Percentiles rank a stretch among this genome's conserved stretches.
These are phyloP conservation scores for Sclerotinia spermophila DNA, from an alignment of 2,329 filamentous ascomycete genomes.

Conservation along the genomic window DNA sequence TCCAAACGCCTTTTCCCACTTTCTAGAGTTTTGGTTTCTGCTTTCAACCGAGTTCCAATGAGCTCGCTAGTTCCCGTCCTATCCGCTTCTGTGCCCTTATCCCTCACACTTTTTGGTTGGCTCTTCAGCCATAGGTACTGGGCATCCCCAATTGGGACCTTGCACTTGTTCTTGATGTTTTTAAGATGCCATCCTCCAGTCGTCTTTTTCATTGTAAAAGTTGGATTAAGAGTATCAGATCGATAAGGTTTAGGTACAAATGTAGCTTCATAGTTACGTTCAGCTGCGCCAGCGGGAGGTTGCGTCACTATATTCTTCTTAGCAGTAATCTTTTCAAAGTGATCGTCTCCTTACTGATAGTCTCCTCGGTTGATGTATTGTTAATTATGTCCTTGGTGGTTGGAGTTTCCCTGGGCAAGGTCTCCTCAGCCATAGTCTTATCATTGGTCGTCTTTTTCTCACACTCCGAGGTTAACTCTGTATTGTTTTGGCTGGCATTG, in stretches of 20 bases:
- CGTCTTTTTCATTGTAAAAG: accelerated
- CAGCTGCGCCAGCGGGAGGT: not conserved
- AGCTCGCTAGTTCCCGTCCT: too few relatives aligned
- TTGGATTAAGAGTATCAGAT: not conserved
- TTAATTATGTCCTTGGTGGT: too few relatives aligned
- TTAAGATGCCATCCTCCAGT: not conserved
- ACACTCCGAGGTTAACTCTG: not conserved
- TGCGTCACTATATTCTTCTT: not conserved
- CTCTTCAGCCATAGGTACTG: not conserved
- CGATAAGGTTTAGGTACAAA: not conserved
- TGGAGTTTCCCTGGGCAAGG: too few relatives aligned
- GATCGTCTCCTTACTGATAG: too few relatives aligned
- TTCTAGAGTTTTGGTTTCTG: accelerated
- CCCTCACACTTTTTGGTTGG: not conserved
- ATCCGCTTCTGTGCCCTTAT: accelerated
- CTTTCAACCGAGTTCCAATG: not conserved
- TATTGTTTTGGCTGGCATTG: not conserved
- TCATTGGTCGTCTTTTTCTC: not conserved
- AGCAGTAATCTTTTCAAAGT: too few relatives aligned
- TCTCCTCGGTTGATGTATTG: too few relatives aligned
- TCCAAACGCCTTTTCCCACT: accelerated
- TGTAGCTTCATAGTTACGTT: not conserved
- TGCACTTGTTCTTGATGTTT: not conserved
- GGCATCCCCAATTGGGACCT: not conserved
- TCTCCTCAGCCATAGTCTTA: too few relatives aligned